Base-by-base conservation (phyloP, 1,139 yeast genomes). In the Tardiomyces digboiensis region DNA sequence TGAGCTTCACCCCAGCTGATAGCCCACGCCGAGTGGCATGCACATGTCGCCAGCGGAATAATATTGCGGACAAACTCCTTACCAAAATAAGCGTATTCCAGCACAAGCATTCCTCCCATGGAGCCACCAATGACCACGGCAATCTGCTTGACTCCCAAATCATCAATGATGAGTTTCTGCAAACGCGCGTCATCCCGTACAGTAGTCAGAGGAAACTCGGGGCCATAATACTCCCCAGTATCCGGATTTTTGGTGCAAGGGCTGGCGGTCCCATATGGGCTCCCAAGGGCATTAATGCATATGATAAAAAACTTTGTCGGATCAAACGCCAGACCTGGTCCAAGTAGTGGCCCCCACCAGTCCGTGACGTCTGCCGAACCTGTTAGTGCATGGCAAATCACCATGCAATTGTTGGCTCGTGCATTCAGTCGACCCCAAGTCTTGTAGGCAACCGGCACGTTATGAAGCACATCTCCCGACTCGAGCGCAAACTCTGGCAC, bases 1-100 rank as follows among this genome's bases (percentile, higher is more conserved):
- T 91, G 98, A 7, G 98, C 94, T 60, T 91, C 98, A 47, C 95
- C 91, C 98, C 98, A 91, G 3, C 96, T 85, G 45, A 91, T 91
- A 55, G 97, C 91, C 98, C 98, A 91, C 0, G 98, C 98, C 7
- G 95, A 84, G 39, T 91, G 94, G 57, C 94, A 72, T 0, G 97
- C 97, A 38, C 94, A 80, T 0, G 98, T 89, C 2, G 98, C 98
- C 46, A 91, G 68, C 0, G 97, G 94, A 19, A 91, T 80, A 21
- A 86, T 71, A 33, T 77, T 68, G 47, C 75, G 74, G 18, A 91
- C 95, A 57, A 78, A 91, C 2, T 71, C 74, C 2, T 73, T 66
- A n/a, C 86, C 83, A 52, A 76, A 83, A 58, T 78, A 83, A 2
- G 83, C 80, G 46, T 89, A 91, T 61, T 91, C 98, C 52, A 91